Evolutionary conservation across 495 filamentous ascomycete species (phyloP), one percentile per base, ranked within the genome.

Genomic region (Venustampulla echinocandica): DNA sequence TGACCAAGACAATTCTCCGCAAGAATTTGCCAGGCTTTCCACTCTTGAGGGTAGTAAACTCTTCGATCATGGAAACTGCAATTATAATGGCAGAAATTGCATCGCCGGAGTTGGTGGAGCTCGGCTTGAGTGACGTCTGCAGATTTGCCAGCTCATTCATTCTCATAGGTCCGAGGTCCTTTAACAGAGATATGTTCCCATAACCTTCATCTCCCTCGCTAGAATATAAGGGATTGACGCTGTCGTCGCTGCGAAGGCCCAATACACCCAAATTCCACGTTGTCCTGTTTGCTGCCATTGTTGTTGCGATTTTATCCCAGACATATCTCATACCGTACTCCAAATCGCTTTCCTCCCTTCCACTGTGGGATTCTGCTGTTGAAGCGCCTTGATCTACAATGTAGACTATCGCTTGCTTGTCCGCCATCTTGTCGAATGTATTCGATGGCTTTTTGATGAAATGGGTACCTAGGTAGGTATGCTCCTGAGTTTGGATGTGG

Each of bases 341-440:
- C 3, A 97, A 77, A 64, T 97, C 85, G 13, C 85, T 82, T 58
- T 89, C 73, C 5, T 63, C 56, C 40, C 93, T 79, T n/a, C 81
- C 88, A 69, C 81, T 70, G 50, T 77, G 75, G 49, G 71, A 76
- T 57, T 85, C 69, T 36, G 76, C 82, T 86, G 95, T 97, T 15
- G 92, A 86, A 51, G 63, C 65, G 40, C 86, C 89, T 19, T 94
- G 71, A 63, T 97, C 90, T 39, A 99, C 63, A 55, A 97, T 80
- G 64, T 93, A 99, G 13, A 97, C 80, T 4, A 86, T 89, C 10
- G 88, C 86, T 65, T 95, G 86, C 63, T 99, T 99, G 39, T 87
- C 83, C 23, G 92, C 85, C 92, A 98, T 98, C 32, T 46, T 67
- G 39, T 22, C 32, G 13, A 39, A 7, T 17, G 9, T 27, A 32